Base-by-base conservation (phyloP, 495 filamentous ascomycete genomes). In the Tuber brumale region DNA sequence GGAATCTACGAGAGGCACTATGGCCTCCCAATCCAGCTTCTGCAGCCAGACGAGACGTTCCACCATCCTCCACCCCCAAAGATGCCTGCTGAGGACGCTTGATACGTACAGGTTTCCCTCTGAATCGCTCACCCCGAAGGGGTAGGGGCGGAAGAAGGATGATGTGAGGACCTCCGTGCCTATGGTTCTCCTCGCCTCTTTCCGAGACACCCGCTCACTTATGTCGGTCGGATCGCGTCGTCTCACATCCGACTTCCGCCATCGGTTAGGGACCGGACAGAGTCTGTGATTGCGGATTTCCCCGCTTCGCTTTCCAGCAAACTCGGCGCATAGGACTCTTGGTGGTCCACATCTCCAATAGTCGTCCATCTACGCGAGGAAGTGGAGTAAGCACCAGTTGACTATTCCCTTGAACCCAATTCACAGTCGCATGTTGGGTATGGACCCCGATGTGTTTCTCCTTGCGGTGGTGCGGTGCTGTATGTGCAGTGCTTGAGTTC, bases 401-500 rank as follows among this genome's bases (percentile, higher is more conserved):
- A 86, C 89, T 3, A 90, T 97, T 42, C 86, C 87, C 2, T 83
- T 98, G 31, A 87, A 91, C 78, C 91, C 93, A 3, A 87, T 87
- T 6, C 91, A 95, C 74, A 85, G 88, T 73, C 44, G 46, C 6
- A 96, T 97, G 93, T 86, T 86, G 6, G 90, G 93, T 42, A 95
- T 97, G 84, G 92, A 97, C 81, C 92, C 90, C n/a, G 93, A 97
- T 86, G 88, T 90, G 4, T 97, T 89, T 79, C 79, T 97, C 41
- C 89, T 93, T 7, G 89, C 90, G 12, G 86, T 96, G 18, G 89
- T 97, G 82, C 95, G 0, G 92, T 90, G 1, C 87, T 91, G 73
- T 97, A 97, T 83, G 90, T 94, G 1, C 87, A 92, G 12, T 83
- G 89, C 0, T 88, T 91, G 84, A 92, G 92, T 77, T 86, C 90